phyloP scores from a whole-genome alignment of 768 basidiomycete species.

The Scleroderma citrinum region DNA sequence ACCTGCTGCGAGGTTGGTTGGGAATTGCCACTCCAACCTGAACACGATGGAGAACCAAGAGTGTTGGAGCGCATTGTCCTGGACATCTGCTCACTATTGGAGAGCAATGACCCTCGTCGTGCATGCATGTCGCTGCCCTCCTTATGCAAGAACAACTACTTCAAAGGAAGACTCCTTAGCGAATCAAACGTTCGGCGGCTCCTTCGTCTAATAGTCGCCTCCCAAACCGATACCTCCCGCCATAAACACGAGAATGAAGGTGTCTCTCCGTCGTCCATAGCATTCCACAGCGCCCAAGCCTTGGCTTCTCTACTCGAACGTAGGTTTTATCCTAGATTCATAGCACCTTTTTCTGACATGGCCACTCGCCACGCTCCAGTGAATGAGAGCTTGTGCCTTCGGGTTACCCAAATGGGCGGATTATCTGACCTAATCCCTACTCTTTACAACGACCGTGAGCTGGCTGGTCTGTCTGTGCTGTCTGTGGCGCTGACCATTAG shows the following conservation, averaged over 20 bases:
- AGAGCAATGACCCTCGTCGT: conserved; percentile 8
- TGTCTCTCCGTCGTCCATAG: conserved; percentile 7
- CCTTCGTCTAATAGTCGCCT: conserved; percentile 9
- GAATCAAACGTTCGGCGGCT: conserved; percentile 15
- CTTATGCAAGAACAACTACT: conserved; percentile 16
- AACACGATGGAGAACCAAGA: conserved; percentile 2
- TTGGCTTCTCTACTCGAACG: conserved; percentile 20
- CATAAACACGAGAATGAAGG: conserved; percentile 11
- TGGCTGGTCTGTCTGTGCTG: neutral
- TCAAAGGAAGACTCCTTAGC: conserved; percentile 11
- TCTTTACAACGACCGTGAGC: conserved; percentile 15
- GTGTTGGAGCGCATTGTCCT: conserved; percentile 1
- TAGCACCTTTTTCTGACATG: neutral
- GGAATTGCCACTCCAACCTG: conserved; percentile 10
- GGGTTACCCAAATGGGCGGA: conserved; percentile 10
- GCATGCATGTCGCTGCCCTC: conserved; percentile 25
- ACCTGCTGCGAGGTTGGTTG: conserved; percentile 22
- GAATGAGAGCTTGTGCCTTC: conserved; percentile 8
- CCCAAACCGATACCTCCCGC: conserved; percentile 6
- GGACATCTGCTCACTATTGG: conserved; percentile 14
- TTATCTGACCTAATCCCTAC: conserved; percentile 15
- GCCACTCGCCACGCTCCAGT: conserved; percentile 3
- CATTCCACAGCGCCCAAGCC: conserved; percentile 22
- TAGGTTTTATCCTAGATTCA: conserved; percentile 5
- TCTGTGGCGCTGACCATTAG: neutral